Evolutionary conservation across 179 eudicot genomes (phyloP), one percentile per base, ranked within the genome.

Genomic region (Spinacia oleracea): DNA sequence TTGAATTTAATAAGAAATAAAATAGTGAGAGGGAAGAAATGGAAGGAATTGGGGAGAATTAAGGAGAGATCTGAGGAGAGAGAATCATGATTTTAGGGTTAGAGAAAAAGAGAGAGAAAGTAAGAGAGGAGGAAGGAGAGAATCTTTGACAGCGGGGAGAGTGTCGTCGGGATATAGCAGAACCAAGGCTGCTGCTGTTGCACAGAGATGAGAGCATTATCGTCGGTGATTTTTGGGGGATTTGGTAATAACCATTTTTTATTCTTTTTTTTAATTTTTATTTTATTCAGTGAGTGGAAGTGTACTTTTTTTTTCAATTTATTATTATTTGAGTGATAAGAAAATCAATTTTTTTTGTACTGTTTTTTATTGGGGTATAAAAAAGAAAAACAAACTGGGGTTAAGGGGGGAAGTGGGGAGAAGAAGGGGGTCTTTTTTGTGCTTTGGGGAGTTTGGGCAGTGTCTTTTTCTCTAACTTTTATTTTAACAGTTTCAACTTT

Each of bases 81-180:
- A 38, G 56, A 67, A 21, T 32, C 71, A 67, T 43, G 69, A 69
- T 56, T 38, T 76, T 82, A 78, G 83, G 83, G 83, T 79, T 83
- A 58, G 60, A 83, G 67, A 79, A 48, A 34, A 51, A 35, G 78
- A 34, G 81, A 67, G 70, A 64, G 11, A 7, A 27, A 43, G 34
- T 11, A 16, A 23, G 15, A 43, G 40, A 76, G 80, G 72, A 40
- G 27, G 60, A 51, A 29, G 42, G 68, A 23, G 73, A 75, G 83
- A 75, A 76, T 65, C 83, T 78, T 86, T 87, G 91, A 80, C 87
- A 89, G 91, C 84, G 78, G 72, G 59, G 85, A 83, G 82, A 72
- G 20, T 64, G 80, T 81, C 90, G 93, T 90, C 90, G 87, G 88
- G 65, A 80, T 81, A 91, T 72, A 75, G 82, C 78, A 78, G 84